Conservation (phyloP, 345 rosid species). For the Gossypium ekmanianum region DNA sequence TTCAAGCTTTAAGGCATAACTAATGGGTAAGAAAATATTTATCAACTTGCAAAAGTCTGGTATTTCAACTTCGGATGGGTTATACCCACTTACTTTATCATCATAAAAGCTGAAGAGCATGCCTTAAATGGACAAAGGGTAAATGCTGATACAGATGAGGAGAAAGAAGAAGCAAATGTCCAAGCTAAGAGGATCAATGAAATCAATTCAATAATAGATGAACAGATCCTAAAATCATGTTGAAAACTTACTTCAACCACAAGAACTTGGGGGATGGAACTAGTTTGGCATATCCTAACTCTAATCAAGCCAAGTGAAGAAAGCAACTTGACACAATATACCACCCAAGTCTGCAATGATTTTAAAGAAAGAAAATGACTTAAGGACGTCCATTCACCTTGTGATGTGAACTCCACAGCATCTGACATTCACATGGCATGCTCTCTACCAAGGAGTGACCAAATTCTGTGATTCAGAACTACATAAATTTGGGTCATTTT, state of each 20-base stretch:
- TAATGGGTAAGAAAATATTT: background rate
- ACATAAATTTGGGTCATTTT: background rate
- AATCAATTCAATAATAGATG: background rate
- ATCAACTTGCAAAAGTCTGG: background rate
- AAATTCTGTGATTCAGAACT: background rate
- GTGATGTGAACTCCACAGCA: slow-evolving; percentile 2
- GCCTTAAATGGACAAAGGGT: background rate
- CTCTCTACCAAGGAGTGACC: background rate
- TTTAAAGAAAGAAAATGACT: background rate
- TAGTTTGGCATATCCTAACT: background rate
- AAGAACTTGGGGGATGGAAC: background rate
- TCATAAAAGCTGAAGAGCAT: background rate
- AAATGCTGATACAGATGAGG: background rate
- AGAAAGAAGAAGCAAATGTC: background rate
- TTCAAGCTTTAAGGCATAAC: too few relatives aligned
- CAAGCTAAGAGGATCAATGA: background rate
- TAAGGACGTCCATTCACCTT: background rate
- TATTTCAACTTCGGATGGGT: background rate
- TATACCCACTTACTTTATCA: too few relatives aligned
- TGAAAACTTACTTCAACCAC: background rate
- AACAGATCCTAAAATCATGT: background rate
- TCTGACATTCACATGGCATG: background rate
- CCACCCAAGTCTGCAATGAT: slow-evolving; percentile 5
- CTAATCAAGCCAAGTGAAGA: background rate
- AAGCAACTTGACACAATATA: background rate